Evolutionary conservation across 2,329 filamentous ascomycete genomes (phyloP).

Genomic region (Xylariales sp.): DNA sequence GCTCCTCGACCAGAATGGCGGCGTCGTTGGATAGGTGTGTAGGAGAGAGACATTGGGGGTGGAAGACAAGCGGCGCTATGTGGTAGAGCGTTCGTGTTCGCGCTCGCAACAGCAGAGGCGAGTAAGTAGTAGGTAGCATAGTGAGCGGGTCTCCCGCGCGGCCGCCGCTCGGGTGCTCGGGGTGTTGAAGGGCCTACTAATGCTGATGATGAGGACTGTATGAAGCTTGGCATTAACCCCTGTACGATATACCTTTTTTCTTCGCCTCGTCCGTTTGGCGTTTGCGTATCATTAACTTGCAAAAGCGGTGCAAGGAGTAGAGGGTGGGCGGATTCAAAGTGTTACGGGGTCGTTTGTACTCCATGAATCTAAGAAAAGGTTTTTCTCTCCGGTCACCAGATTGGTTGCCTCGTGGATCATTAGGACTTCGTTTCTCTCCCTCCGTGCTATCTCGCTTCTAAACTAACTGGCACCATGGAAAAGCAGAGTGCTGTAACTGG

Average conservation of each 20-base stretch:
- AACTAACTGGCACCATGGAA: too few species aligned
- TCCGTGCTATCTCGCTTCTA: too few species aligned
- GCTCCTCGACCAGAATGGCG: constrained; percentile 4
- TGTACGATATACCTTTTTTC: constrained; percentile 42
- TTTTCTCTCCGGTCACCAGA: constrained; percentile 1
- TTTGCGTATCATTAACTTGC: constrained; percentile 31
- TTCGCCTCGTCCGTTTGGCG: constrained; percentile 22
- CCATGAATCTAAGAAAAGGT: constrained; percentile 30
- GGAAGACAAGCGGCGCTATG: neutral
- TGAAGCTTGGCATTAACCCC: constrained; percentile 34
- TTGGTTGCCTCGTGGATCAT: too few species aligned
- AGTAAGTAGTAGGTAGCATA: constrained; percentile 13
- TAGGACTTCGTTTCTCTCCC: too few species aligned
- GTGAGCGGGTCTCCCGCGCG: constrained; percentile 15
- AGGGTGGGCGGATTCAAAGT: constrained; percentile 30
- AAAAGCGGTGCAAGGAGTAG: constrained; percentile 43
- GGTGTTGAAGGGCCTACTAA: constrained; percentile 31
- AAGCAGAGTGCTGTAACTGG: too few species aligned
- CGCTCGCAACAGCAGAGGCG: constrained; percentile 1
- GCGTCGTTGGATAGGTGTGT: neutral
- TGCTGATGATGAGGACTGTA: constrained; percentile 40
- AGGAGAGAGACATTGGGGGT: neutral
- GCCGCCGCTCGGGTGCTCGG: constrained; percentile 9
- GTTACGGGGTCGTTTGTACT: constrained; percentile 7
- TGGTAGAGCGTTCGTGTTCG: constrained; percentile 1